Conservation (phyloP, 179 eudicot species). For the Sideroxylon spinosum region DNA sequence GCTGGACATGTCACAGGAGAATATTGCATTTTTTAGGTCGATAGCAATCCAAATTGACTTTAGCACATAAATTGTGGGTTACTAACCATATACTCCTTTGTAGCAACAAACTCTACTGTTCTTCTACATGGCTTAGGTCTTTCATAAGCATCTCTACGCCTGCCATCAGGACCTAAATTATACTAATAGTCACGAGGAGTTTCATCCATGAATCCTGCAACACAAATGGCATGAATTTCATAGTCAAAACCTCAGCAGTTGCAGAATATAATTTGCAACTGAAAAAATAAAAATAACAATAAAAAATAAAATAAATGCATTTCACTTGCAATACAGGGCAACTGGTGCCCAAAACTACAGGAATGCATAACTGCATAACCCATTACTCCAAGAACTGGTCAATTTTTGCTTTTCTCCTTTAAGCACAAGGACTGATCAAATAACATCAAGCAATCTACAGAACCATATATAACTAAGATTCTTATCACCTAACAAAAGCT, state of each 20-base stretch:
- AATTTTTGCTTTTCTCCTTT: too few relatives aligned
- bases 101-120: slow-evolving; percentile 94
- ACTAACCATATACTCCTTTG: slow-evolving; percentile 91
- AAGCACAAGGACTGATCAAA: background rate
- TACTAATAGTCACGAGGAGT: slow-evolving; percentile 97
- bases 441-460: background rate
- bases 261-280: background rate
- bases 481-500: slow-evolving; percentile 2
- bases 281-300: too few relatives aligned
- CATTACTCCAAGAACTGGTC: background rate
- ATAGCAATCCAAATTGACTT: background rate
- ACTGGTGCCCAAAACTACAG: background rate
- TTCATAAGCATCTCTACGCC: slow-evolving; percentile 98
- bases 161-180: slow-evolving; percentile 95
- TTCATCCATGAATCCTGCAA: slow-evolving; percentile 83
- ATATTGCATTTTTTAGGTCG: background rate
- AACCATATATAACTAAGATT: slow-evolving; percentile 1
- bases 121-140: slow-evolving; percentile 94
- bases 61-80: background rate
- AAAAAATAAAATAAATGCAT: too few relatives aligned
- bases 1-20: slow-evolving; percentile 8
- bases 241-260: background rate
- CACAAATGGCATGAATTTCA: slow-evolving; percentile 9
- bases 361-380: background rate
- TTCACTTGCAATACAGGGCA: background rate